Conservation (phyloP, 345 rosid species). For the Laguncularia racemosa region DNA sequence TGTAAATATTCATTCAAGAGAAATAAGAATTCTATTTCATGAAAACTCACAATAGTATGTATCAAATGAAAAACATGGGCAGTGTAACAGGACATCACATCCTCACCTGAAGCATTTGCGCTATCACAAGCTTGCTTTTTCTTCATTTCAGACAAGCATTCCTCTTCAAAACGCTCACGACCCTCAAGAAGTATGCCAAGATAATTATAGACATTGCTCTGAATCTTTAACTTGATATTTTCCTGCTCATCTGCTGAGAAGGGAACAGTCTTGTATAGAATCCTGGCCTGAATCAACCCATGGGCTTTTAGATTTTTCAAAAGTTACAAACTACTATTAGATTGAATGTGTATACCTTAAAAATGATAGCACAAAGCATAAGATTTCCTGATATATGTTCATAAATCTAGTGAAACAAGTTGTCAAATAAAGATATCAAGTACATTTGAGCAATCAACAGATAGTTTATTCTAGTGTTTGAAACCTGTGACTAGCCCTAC, state of each 20-base stretch:
- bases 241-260: conserved; percentile 85
- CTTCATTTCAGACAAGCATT: conserved; percentile 41
- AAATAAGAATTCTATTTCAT: too few species aligned
- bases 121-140: conserved; percentile 21
- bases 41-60: too few species aligned
- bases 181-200: conserved; percentile 96
- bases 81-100: conserved; percentile 8
- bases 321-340: too few species aligned
- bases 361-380: too few species aligned
- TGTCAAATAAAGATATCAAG: too few species aligned
- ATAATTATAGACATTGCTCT: conserved; percentile 82
- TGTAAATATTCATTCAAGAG: too few species aligned
- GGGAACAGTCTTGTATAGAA: conserved; percentile 80
- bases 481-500: too few species aligned
- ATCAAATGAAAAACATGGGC: conserved; percentile 3
- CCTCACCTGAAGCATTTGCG: conserved; percentile 29
- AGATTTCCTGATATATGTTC: too few species aligned
- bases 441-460: too few species aligned
- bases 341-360: too few species aligned
- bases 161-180: conserved; percentile 94
- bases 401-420: too few species aligned
- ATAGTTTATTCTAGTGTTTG: too few species aligned
- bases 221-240: conserved; percentile 69
- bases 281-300: conserved; percentile 66
- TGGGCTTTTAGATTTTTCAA: not conserved